A percentile compares a stretch with the other conserved stretches of the same genome.
Conservation (phyloP, 345 rosid genomes). For the Euphorbia lathyris region DNA sequence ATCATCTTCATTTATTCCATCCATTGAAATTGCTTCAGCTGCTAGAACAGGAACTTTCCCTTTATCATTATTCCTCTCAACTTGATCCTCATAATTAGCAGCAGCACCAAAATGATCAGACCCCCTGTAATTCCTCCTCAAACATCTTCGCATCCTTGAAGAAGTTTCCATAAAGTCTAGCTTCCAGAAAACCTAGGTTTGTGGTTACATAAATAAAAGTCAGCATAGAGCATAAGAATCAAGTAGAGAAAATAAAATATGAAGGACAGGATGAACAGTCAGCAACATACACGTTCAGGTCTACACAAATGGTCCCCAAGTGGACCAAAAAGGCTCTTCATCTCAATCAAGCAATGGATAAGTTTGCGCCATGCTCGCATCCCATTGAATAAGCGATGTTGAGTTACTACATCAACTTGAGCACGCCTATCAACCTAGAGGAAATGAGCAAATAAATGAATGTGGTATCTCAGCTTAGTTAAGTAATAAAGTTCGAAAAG, state of each 20-base stretch:
- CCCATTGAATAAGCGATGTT: conserved; percentile 58
- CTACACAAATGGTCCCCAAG: conserved; percentile 52
- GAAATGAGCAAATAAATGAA: conserved; percentile 18
- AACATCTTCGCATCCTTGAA: conserved; percentile 87
- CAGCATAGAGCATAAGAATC: conserved; percentile 3
- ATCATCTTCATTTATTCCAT: conserved; percentile 67
- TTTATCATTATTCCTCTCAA: conserved; percentile 38
- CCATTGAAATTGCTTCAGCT: conserved; percentile 84
- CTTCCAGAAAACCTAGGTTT: conserved; percentile 87
- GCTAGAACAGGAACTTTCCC: conserved; percentile 66
- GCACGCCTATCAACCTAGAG: conserved; percentile 85
- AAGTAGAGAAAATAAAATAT: neutral
- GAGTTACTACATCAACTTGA: conserved; percentile 66
- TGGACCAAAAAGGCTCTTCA: conserved; percentile 82
- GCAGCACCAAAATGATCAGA: conserved; percentile 93
- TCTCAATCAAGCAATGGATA: conserved; percentile 78
- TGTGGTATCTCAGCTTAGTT: conserved; percentile 10
- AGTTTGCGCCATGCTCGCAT: conserved; percentile 91
- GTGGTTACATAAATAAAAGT: conserved; percentile 10
- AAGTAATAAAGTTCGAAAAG: conserved; percentile 11
- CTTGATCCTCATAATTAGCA: conserved; percentile 74
- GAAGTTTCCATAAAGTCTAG: conserved; percentile 92
- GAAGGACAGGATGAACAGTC: conserved; percentile 2
- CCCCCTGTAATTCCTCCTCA: conserved; percentile 78
- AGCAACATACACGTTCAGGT: conserved; percentile 57